Conservation (phyloP, 768 basidiomycete species). For the Psilocybe subaeruginosa region DNA sequence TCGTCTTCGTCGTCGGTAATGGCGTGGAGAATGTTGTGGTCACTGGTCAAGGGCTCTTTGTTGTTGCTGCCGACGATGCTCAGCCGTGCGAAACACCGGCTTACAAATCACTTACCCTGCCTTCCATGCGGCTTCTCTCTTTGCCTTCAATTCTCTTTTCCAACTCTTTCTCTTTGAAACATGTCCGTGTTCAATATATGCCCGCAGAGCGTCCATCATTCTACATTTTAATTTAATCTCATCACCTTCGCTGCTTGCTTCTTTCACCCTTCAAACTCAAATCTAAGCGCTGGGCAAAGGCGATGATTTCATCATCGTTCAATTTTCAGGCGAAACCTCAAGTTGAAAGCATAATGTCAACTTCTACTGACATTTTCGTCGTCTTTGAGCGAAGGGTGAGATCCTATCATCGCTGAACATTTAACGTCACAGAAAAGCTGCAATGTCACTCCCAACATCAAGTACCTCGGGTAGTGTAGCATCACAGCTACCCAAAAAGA, state of each 20-base stretch:
- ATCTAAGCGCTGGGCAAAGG: background rate
- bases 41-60: conserved; percentile 22
- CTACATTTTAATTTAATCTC: background rate
- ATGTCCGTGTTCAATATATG: background rate
- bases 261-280: background rate
- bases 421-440: conserved; percentile 2
- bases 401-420: background rate
- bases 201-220: background rate
- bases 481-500: conserved; percentile 53
- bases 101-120: conserved; percentile 20
- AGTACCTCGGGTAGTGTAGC: conserved; percentile 42
- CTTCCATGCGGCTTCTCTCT: conserved; percentile 3
- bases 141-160: background rate
- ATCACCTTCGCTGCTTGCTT: background rate
- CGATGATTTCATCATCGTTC: background rate
- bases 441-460: conserved; percentile 22
- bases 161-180: background rate
- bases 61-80: conserved; percentile 24
- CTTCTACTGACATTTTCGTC: no score
- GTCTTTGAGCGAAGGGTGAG: background rate
- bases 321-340: no score
- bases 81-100: conserved; percentile 23
- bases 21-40: conserved; percentile 21
- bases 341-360: no score
- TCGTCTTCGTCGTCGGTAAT: conserved; percentile 17